phyloP scores from a whole-genome alignment of 148 eudicot species.

The Dysphania ambrosioides region DNA sequence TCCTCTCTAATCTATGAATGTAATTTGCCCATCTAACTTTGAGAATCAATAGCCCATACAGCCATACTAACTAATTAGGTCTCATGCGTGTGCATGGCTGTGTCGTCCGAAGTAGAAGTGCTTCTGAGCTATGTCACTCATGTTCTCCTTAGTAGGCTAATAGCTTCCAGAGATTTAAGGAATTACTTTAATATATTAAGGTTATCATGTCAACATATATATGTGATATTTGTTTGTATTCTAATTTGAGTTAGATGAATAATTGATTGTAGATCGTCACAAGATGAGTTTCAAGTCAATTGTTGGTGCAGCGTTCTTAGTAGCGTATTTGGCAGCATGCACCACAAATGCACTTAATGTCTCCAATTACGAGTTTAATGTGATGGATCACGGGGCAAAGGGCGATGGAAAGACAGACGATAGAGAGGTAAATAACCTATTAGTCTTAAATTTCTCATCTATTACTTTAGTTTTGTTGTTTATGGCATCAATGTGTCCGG shows the following conservation, averaged over 20 bases:
- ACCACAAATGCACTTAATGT: not conserved
- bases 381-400: slow-evolving; percentile 9
- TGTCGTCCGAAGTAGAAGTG: not conserved
- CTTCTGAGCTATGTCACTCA: not conserved
- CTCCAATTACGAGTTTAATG: not conserved
- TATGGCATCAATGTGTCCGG: no score
- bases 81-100: slow-evolving; percentile 5
- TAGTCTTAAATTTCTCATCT: no score
- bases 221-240: not conserved
- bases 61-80: not conserved
- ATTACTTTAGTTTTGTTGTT: no score
- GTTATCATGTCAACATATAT: no score
- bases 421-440: not conserved
- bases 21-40: no score
- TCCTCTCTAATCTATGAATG: no score
- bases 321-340: not conserved
- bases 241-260: not conserved
- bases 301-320: not conserved
- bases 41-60: not conserved
- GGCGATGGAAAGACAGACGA: slow-evolving; percentile 9
- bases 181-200: no score
- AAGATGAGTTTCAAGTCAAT: slow-evolving; percentile 1
- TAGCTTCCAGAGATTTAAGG: no score
- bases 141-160: not conserved
- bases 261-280: not conserved